Evolutionary conservation across 148 eudicot species (phyloP).

Genomic region (Silene uniflora): DNA sequence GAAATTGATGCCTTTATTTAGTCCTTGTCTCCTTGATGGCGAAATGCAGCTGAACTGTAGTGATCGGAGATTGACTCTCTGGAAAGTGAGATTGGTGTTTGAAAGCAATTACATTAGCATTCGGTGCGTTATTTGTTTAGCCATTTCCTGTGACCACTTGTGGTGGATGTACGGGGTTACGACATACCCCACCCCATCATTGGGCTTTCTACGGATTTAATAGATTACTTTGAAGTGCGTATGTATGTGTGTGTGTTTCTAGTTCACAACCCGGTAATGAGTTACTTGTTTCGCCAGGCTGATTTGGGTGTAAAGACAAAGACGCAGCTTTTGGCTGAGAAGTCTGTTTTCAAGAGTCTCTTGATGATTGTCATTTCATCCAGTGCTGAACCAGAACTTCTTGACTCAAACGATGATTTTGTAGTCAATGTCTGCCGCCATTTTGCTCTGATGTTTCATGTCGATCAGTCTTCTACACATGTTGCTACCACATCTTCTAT

Average conservation of each 20-base stretch:
- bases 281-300: constrained; percentile 46
- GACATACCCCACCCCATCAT: neutral
- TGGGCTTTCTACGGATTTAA: neutral
- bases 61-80: neutral
- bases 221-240: neutral
- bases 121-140: neutral
- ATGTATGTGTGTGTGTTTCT: neutral
- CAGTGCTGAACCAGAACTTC: constrained; percentile 76
- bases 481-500: constrained; percentile 41
- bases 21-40: neutral
- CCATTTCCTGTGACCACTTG: neutral
- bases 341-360: constrained; percentile 86
- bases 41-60: neutral
- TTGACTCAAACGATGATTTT: constrained; percentile 70
- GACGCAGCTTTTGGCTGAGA: constrained; percentile 98
- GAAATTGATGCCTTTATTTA: constrained; percentile 1
- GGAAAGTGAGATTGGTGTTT: constrained; percentile 1
- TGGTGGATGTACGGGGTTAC: neutral
- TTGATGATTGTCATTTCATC: constrained; percentile 88
- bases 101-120: neutral
- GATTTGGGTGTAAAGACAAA: constrained; percentile 96
- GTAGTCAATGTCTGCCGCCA: constrained; percentile 75
- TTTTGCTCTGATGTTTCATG: constrained; percentile 84
- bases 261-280: neutral
- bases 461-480: constrained; percentile 48